phyloP scores from a whole-genome alignment of 1,284 basidiomycete genomes.

The Blastosporella zonata region DNA sequence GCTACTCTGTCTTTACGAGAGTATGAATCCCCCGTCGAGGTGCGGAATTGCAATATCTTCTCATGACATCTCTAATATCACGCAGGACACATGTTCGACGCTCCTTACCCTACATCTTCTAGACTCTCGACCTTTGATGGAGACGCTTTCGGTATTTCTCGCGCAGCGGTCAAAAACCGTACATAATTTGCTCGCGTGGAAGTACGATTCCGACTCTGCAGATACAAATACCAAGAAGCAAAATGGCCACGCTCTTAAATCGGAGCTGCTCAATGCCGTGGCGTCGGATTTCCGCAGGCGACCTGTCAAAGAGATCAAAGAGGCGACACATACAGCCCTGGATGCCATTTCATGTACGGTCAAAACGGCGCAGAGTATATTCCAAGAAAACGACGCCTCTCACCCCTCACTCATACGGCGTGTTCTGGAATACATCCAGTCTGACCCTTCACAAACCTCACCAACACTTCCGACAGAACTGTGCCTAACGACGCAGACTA shows the following conservation, averaged over 20 bases:
- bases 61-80: slow-evolving; percentile 12
- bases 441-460: slow-evolving; percentile 31
- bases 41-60: slow-evolving; percentile 26
- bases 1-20: slow-evolving; percentile 74
- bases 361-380: slow-evolving; percentile 49
- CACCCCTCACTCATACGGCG: slow-evolving; percentile 49
- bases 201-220: slow-evolving; percentile 19
- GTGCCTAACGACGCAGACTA: slow-evolving; percentile 55
- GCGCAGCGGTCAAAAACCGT: slow-evolving; percentile 70
- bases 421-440: slow-evolving; percentile 58
- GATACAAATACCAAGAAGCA: slow-evolving; percentile 12
- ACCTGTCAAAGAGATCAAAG: slow-evolving; percentile 47
- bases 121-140: slow-evolving; percentile 74
- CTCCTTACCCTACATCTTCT: slow-evolving; percentile 80
- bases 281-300: slow-evolving; percentile 21
- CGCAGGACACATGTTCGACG: slow-evolving; percentile 68
- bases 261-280: slow-evolving; percentile 19
- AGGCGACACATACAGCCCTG: slow-evolving; percentile 48
- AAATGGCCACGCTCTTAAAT: slow-evolving; percentile 37
- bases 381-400: slow-evolving; percentile 34
- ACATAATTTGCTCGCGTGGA: slow-evolving; percentile 43
- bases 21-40: slow-evolving; percentile 45
- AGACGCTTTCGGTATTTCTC: slow-evolving; percentile 69
- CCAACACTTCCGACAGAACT: slow-evolving; percentile 50
- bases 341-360: slow-evolving; percentile 58